Evolutionary conservation across 306 rosid species (phyloP).

Genomic region (Mucuna pruriens): DNA sequence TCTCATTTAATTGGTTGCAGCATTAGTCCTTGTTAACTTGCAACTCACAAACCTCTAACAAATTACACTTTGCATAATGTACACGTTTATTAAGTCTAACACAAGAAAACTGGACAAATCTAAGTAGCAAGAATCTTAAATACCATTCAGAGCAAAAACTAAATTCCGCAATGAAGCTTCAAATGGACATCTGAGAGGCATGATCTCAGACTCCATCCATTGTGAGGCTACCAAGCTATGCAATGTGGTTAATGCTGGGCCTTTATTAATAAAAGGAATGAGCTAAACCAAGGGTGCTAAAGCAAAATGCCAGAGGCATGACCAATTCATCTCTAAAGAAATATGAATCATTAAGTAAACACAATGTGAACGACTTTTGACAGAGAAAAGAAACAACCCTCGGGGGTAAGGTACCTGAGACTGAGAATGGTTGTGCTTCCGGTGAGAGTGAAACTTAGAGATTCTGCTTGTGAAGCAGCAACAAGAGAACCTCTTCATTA

Average conservation of each 20-base stretch:
- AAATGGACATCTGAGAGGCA: neutral
- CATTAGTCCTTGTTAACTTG: neutral
- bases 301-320: neutral
- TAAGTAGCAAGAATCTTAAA: neutral
- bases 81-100: slow-evolving; percentile 6
- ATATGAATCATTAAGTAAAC: neutral
- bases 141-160: neutral
- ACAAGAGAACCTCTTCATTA: slow-evolving; percentile 63
- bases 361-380: neutral
- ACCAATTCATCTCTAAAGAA: slow-evolving; percentile 6
- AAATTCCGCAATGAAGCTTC: slow-evolving; percentile 8
- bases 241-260: neutral
- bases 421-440: slow-evolving; percentile 45
- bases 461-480: slow-evolving; percentile 61
- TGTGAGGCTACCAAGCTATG: neutral
- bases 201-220: slow-evolving; percentile 6
- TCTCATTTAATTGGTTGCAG: slow-evolving; percentile 7
- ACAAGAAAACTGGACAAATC: slow-evolving; percentile 16
- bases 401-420: slow-evolving; percentile 50
- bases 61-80: neutral
- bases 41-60: slow-evolving; percentile 2
- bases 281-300: neutral
- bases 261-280: neutral
- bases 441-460: slow-evolving; percentile 43
- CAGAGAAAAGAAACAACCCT: neutral